Percentiles rank a stretch among this genome's conserved stretches.
phyloP scores from a whole-genome alignment of 129 eudicot species.

The Heracleum sosnowskyi region DNA sequence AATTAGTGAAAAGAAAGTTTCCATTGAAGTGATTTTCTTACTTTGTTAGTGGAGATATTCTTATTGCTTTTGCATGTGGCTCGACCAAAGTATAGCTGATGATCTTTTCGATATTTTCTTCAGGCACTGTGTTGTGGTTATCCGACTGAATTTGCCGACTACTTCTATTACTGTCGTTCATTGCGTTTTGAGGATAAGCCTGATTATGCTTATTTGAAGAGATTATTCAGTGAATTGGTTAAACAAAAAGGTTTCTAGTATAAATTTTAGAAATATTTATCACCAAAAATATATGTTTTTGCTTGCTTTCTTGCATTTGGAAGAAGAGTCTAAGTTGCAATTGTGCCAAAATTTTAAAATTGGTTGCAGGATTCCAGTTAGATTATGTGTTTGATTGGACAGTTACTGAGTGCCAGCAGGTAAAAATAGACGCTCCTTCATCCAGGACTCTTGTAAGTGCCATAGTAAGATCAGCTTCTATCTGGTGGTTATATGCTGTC shows the following conservation, averaged over 20 bases:
- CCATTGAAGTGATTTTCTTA: conserved; percentile 55
- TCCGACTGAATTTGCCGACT: conserved; percentile 85
- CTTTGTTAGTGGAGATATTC: background rate
- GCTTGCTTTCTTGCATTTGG: background rate
- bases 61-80: background rate
- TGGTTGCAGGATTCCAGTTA: conserved; percentile 74
- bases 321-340: background rate
- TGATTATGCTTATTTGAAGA: conserved; percentile 82
- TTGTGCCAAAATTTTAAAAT: background rate
- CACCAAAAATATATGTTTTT: background rate
- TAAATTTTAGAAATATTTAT: too few relatives aligned
- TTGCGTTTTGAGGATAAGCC: conserved; percentile 95
- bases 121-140: conserved; percentile 74
- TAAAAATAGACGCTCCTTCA: conserved; percentile 69
- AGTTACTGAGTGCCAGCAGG: conserved; percentile 83
- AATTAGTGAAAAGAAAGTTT: conserved; percentile 81
- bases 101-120: too few relatives aligned
- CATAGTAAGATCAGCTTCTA: conserved; percentile 8
- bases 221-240: conserved; percentile 88
- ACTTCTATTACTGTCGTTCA: conserved; percentile 86
- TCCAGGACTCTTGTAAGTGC: conserved; percentile 54
- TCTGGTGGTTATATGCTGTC: background rate
- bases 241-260: conserved; percentile 67
- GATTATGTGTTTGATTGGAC: conserved; percentile 98
- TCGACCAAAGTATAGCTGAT: background rate